Evolutionary conservation across 2,329 filamentous ascomycete genomes (phyloP), one percentile per base, ranked within the genome.

Genomic region (Monilinia fructigena): DNA sequence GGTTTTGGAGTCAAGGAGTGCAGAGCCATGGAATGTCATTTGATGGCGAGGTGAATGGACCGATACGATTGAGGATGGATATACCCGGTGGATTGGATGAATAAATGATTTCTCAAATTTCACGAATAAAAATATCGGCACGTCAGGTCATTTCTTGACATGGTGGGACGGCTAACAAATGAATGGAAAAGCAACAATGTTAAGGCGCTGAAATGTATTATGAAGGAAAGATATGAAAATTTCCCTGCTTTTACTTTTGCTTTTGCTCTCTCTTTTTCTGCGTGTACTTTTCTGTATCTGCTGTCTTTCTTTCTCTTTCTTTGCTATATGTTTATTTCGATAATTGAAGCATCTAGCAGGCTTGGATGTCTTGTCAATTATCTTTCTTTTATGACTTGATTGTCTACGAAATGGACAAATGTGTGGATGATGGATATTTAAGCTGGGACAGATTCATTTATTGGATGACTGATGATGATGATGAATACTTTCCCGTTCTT

Each of bases 1-100:
- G 66, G 73, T 76, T 55, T 64, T 76, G 52, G 65, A 70, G 35
- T 67, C 64, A 35, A 55, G 58, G 16, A 38, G 45, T 23, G 14
- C 28, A 38, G 45, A 60, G 26, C 48, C 61, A 5, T 54, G 40
- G 26, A 62, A 66, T 23, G 35, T 65, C 35, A 59, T 65, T 31
- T 65, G 38, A 65, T 16, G 52, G 18, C 2, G 26, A 7, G 35
- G 40, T 18, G n/a, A 23, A 31, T 12, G 28, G n/a, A 12, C 5
- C 31, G 10, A 28, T 40, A 20, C 48, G 23, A 26, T 31, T n/a
- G 59, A 40, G 31, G 59, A 62, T 54, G 40, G 59, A 42, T 54
- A 62, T 62, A 62, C 59, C 59, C 48, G n/a, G 47, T 50, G 58
- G n/a, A 38, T 28, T 31, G 31, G 26, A 40, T 52, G 47, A 62